phyloP scores from a whole-genome alignment of 108 stramenopile species.

The Conticribra weissflogii region DNA sequence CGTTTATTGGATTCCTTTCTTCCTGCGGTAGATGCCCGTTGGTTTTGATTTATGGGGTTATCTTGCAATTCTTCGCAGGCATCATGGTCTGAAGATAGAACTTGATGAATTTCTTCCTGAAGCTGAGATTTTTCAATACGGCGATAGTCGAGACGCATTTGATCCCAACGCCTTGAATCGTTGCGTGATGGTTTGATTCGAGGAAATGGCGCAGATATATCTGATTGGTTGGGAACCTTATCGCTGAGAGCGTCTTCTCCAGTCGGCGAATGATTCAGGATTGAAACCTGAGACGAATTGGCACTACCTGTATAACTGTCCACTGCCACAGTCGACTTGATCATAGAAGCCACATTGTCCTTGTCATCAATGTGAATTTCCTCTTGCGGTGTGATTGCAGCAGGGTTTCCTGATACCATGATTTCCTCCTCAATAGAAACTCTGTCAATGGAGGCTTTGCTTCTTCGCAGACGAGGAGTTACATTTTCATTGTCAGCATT shows the following conservation, averaged over 20 bases:
- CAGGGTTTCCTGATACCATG: slow-evolving; percentile 2
- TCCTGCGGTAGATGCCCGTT: no score
- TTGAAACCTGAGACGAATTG: no score
- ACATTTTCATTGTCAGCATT: slow-evolving; percentile 10
- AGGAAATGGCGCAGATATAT: not conserved
- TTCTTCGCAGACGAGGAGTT: slow-evolving; percentile 7
- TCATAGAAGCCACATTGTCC: not conserved
- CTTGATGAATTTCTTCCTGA: slow-evolving; percentile 15
- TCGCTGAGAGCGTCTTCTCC: not conserved
- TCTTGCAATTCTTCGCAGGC: not conserved
- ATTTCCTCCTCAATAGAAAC: not conserved
- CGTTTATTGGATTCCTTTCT: not conserved
- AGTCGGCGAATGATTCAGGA: not conserved
- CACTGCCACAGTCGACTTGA: no score
- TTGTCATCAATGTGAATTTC: not conserved
- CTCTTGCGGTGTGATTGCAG: not conserved
- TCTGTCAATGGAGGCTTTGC: not conserved
- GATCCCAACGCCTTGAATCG: slow-evolving; percentile 40
- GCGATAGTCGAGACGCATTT: slow-evolving; percentile 32
- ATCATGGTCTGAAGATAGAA: slow-evolving; percentile 12
- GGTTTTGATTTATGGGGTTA: not conserved
- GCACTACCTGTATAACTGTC: no score
- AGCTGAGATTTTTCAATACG: slow-evolving; percentile 25
- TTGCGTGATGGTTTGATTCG: slow-evolving; percentile 13
- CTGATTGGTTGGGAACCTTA: not conserved